Evolutionary conservation across 345 rosid genomes (phyloP), one percentile per base, ranked within the genome.

Genomic region (Turnera subulata): DNA sequence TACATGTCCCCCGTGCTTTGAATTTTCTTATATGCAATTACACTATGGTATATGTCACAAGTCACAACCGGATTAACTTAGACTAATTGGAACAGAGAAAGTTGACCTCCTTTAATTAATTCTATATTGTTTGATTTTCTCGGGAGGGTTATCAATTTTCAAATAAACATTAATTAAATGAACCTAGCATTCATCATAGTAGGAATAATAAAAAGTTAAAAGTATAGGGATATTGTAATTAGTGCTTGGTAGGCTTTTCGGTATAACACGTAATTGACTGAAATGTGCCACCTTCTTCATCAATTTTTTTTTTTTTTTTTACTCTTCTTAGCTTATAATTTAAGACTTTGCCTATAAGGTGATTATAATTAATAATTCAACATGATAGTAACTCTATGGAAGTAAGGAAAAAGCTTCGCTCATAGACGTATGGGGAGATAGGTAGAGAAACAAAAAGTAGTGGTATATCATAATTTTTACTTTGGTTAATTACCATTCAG

Each of bases 261-360:
- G 50, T 53, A 64, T 67, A 63, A 57, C 7, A 40, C 67, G 65
- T 53, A 54, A 70, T 71, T 70, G 71, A 69, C 50, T 64, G 64
- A 40, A 40, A 6, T 11, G 56, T 38, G 53, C 71, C 60, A 49
- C 76, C 73, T 71, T 62, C 56, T 45, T 62, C 56, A 19, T 55
- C 58, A 63, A 51, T 53, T 17, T 51, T 48, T 51, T 58, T 53
- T 29, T 29, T 58, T 20, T 24, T 53, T 58, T 55, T 46, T 42
- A 59, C 53, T 64, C 71, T 71, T 62, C 64, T 68, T 70, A 71
- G 72, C 69, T 74, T 72, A 58, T 65, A 55, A 65, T 74, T 72
- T 23, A 74, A 75, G 69, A 66, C 62, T 65, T 50, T 61, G 55
- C 50, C 55, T 22, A 43, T 45, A 71, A 61, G 53, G 65, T 71